These are phyloP conservation scores for Iris pallida DNA, from an alignment of 116 monocot genomes.

Conservation along the genomic window DNA sequence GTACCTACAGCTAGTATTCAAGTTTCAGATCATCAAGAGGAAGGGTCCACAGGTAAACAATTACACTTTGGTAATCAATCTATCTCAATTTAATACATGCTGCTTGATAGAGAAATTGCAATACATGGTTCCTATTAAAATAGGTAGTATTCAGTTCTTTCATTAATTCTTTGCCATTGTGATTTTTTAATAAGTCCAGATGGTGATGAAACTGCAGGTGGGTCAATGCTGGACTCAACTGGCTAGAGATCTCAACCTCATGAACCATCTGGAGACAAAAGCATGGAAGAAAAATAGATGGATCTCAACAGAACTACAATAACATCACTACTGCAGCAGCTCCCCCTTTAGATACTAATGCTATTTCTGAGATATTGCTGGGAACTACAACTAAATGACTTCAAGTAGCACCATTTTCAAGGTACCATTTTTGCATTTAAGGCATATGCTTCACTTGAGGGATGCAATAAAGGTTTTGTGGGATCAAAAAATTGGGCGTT, in stretches of 20 bases:
- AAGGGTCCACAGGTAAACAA: slow-evolving; percentile 11
- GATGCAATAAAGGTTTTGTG: too few relatives aligned
- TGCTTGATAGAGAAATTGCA: too few relatives aligned
- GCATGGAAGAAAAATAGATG: not conserved
- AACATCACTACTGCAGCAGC: not conserved
- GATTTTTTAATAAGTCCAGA: not conserved
- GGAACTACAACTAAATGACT: too few relatives aligned
- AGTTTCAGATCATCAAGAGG: slow-evolving; percentile 4
- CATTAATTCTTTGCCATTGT: too few relatives aligned
- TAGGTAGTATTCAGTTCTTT: not conserved
- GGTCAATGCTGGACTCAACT: not conserved
- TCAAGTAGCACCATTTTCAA: too few relatives aligned
- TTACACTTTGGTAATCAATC: not conserved
- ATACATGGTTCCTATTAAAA: not conserved
- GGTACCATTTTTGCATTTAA: too few relatives aligned
- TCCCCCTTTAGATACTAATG: not conserved
- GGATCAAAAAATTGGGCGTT: too few relatives aligned
- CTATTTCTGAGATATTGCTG: not conserved
- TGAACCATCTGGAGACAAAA: not conserved
- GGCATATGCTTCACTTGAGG: too few relatives aligned
- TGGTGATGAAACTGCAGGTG: slow-evolving; percentile 1
- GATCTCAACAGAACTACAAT: not conserved
- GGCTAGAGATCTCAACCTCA: not conserved
- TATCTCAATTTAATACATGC: not conserved
- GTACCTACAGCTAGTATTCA: not conserved